Conservation (phyloP, 1,284 basidiomycete species). For the Schizophyllum commune region DNA sequence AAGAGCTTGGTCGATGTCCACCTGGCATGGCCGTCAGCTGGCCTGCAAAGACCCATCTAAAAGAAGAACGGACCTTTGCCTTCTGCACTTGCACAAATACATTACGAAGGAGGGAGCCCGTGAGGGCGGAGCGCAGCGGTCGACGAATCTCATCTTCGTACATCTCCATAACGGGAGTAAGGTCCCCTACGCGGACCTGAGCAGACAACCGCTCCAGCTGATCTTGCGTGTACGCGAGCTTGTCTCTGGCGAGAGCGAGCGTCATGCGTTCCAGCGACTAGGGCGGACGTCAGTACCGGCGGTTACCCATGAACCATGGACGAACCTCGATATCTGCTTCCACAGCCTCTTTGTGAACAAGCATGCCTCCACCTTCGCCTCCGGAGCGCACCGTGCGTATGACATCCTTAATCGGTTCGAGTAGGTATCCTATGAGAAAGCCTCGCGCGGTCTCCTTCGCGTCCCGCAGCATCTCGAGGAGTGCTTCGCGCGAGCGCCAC, state of each 20-base stretch:
- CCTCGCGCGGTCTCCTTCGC: constrained; percentile 63
- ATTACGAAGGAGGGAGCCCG: constrained; percentile 79
- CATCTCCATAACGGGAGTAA: constrained; percentile 82
- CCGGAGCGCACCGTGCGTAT: constrained; percentile 79
- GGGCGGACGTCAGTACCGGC: neutral
- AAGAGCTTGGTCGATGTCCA: constrained; percentile 86
- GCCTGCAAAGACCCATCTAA: neutral
- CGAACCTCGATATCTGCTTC: constrained; percentile 71
- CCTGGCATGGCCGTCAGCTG: constrained; percentile 33
- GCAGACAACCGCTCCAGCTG: constrained; percentile 60
- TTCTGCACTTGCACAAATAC: constrained; percentile 95
- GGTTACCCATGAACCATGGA: constrained; percentile 5
- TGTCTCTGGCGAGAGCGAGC: constrained; percentile 76
- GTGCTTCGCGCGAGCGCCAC: constrained; percentile 43
- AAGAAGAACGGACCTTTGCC: constrained; percentile 65
- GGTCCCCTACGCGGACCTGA: constrained; percentile 74
- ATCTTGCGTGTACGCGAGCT: constrained; percentile 52
- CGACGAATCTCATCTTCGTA: constrained; percentile 91
- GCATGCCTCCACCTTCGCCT: constrained; percentile 53
- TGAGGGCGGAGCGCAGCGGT: constrained; percentile 76
- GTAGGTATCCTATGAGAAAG: constrained; percentile 81
- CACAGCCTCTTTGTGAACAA: constrained; percentile 74
- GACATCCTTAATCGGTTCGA: constrained; percentile 82
- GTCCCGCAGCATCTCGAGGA: constrained; percentile 52
- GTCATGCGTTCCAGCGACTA: constrained; percentile 96